phyloP scores from a whole-genome alignment of 306 rosid species.

The Prunus fruticosa region DNA sequence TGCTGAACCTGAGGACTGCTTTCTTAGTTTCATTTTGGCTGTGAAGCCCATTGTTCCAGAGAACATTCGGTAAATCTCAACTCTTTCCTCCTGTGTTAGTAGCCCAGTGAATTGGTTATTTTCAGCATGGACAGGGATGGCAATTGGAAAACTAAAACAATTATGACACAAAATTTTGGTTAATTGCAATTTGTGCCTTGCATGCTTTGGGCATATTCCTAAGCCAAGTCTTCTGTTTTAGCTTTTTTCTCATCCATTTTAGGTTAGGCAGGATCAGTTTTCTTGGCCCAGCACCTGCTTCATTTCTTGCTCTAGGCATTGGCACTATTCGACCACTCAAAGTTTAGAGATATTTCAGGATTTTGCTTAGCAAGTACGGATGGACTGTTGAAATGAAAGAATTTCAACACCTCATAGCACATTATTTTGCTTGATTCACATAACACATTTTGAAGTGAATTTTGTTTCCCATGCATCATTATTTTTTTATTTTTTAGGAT shows the following conservation, averaged over 20 bases:
- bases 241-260: neutral
- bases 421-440: neutral
- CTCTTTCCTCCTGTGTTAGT: slow-evolving; percentile 9
- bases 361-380: neutral
- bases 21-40: slow-evolving; percentile 84
- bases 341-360: neutral
- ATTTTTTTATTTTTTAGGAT: neutral
- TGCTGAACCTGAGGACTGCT: slow-evolving; percentile 82
- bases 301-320: neutral
- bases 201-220: neutral
- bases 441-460: neutral
- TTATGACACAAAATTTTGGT: neutral
- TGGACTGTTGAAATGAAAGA: neutral
- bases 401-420: neutral
- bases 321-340: neutral
- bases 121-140: neutral
- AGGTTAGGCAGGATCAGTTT: neutral
- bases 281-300: neutral
- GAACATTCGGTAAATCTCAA: slow-evolving; percentile 50
- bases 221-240: neutral
- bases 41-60: slow-evolving; percentile 74
- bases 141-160: neutral
- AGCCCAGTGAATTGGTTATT: neutral
- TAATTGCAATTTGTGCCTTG: neutral
- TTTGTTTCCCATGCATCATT: neutral